Conservation (phyloP, 352 stramenopile species). For the Phytophthora sp. region DNA sequence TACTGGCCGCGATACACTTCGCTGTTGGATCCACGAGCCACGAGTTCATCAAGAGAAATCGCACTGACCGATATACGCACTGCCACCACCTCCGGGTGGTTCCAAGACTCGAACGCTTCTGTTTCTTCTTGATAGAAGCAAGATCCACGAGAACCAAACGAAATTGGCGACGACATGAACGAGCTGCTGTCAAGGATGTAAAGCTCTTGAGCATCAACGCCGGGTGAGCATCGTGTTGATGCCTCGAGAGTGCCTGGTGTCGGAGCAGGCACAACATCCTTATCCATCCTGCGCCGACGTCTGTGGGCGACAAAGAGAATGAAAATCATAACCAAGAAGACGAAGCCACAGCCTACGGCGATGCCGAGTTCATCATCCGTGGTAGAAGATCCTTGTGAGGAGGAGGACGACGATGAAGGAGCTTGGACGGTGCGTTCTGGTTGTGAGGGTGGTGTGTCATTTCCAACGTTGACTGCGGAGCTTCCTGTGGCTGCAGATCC, state of each 20-base stretch:
- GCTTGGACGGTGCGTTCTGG: constrained; percentile 23
- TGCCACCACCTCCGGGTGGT: constrained; percentile 26
- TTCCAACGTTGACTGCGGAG: constrained; percentile 8
- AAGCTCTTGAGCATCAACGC: constrained; percentile 9
- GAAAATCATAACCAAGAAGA: constrained; percentile 21
- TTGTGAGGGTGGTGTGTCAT: not conserved
- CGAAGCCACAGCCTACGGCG: constrained; percentile 21
- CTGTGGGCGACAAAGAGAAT: constrained; percentile 30
- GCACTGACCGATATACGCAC: constrained; percentile 28
- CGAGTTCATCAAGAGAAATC: constrained; percentile 30
- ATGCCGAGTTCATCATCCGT: constrained; percentile 33
- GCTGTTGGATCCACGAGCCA: constrained; percentile 47
- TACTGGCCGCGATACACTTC: constrained; percentile 68
- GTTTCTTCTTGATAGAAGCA: constrained; percentile 13
- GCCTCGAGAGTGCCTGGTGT: constrained; percentile 24
- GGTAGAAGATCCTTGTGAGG: constrained; percentile 11
- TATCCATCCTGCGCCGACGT: constrained; percentile 20
- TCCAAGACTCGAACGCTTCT: constrained; percentile 21
- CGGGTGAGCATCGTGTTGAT: constrained; percentile 3
- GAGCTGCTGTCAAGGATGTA: constrained; percentile 27
- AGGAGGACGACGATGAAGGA: constrained; percentile 10
- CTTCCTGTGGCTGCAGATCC: constrained; percentile 1
- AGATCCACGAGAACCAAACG: constrained; percentile 19
- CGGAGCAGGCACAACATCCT: constrained; percentile 3
- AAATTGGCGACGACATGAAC: constrained; percentile 22